Evolutionary conservation across 176 grass and related monocot species (phyloP).

Genomic region (Carex parvula): DNA sequence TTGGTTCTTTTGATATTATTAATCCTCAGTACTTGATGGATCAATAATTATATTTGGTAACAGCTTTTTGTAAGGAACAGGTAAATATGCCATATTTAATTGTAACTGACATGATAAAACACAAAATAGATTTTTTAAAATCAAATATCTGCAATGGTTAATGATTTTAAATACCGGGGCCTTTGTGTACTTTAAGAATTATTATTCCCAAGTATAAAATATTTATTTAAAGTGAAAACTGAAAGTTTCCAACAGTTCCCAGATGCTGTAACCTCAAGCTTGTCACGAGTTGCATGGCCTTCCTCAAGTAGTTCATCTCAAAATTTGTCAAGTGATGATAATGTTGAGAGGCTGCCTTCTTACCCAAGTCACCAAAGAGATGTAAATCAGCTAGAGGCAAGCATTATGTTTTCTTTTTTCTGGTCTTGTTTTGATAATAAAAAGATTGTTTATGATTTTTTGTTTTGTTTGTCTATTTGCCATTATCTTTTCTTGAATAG

Average conservation of each 20-base stretch:
- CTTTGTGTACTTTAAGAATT: too few relatives aligned
- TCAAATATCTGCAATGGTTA: not conserved
- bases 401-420: slow-evolving; percentile 17
- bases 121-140: not conserved
- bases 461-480: not conserved
- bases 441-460: not conserved
- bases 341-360: slow-evolving; percentile 35
- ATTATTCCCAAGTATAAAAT: too few relatives aligned
- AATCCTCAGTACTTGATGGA: slow-evolving; percentile 5
- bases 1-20: slow-evolving; percentile 13
- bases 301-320: slow-evolving; percentile 49
- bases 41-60: slow-evolving; percentile 6
- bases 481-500: not conserved
- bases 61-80: not conserved
- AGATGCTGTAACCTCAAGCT: slow-evolving; percentile 40
- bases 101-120: not conserved
- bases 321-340: slow-evolving; percentile 39
- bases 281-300: slow-evolving; percentile 42
- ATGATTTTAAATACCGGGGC: too few relatives aligned
- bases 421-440: not conserved
- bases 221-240: not conserved
- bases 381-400: slow-evolving; percentile 59
- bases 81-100: not conserved
- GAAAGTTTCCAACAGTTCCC: slow-evolving; percentile 43
- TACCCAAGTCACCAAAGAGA: slow-evolving; percentile 36